These are phyloP conservation scores for Penicillium verhagenii DNA, from an alignment of 495 filamentous ascomycete species.

Conservation along the genomic window DNA sequence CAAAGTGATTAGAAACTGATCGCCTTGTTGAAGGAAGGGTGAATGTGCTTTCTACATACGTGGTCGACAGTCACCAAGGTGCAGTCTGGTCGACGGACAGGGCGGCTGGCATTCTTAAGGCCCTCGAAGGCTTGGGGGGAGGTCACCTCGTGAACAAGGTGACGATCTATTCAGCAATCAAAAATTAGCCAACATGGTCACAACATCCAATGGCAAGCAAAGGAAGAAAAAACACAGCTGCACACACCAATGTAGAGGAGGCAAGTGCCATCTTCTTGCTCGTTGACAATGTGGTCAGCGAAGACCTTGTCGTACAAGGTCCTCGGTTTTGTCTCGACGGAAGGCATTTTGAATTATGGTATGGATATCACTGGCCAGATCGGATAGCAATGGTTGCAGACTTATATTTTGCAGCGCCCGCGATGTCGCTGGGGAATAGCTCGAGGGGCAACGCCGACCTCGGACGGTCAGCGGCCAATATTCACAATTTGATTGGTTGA, in stretches of 20 bases:
- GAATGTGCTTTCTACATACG: constrained; percentile 53
- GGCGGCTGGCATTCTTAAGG: constrained; percentile 78
- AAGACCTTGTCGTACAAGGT: constrained; percentile 99
- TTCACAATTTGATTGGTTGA: constrained; percentile 26
- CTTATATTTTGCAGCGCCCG: constrained; percentile 34
- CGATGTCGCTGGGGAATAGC: constrained; percentile 42
- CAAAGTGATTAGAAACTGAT: not conserved
- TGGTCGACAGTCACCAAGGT: constrained; percentile 96
- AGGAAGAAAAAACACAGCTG: constrained; percentile 3
- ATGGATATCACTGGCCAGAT: constrained; percentile 11
- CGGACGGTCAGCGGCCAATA: constrained; percentile 44
- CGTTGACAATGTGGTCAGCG: constrained; percentile 87
- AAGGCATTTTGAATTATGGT: constrained; percentile 64
- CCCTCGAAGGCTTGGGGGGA: constrained; percentile 99
- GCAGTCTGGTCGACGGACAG: constrained; percentile 91
- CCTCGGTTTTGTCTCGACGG: constrained; percentile 69
- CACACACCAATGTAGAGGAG: constrained; percentile 88
- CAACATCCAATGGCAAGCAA: not conserved
- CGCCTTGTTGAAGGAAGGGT: not conserved
- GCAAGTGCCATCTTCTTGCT: constrained; percentile 88
- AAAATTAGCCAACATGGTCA: not conserved
- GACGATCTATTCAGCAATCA: constrained; percentile 59
- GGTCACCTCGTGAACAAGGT: constrained; percentile 97
- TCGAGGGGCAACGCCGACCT: constrained; percentile 44
- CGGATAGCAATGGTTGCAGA: constrained; percentile 18